Evolutionary conservation across 2,329 filamentous ascomycete species (phyloP).

Genomic region (Metarhizium humberi): DNA sequence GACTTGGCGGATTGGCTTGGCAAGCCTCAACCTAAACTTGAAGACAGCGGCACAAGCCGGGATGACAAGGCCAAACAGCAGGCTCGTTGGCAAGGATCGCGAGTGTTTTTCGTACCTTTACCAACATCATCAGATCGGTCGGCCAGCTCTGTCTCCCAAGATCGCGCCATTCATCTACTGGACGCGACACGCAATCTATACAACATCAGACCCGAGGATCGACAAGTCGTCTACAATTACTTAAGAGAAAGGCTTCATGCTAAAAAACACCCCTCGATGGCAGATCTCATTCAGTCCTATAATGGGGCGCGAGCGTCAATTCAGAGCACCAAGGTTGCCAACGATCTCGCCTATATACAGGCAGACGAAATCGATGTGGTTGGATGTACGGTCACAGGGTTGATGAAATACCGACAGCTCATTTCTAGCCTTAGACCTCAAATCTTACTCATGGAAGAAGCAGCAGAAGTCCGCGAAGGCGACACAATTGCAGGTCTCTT

Average conservation of each 20-base stretch:
- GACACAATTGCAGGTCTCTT: conserved; percentile 40
- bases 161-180: background rate
- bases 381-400: conserved; percentile 65
- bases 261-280: background rate
- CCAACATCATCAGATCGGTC: background rate
- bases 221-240: conserved; percentile 1
- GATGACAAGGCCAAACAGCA: background rate
- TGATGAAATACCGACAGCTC: conserved; percentile 70
- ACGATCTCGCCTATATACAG: conserved; percentile 37
- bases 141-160: background rate
- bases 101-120: background rate
- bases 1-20: conserved; percentile 11
- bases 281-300: conserved; percentile 39
- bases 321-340: conserved; percentile 49
- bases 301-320: conserved; percentile 38
- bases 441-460: conserved; percentile 69
- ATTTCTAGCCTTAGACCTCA: conserved; percentile 56
- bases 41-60: background rate
- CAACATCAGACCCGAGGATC: conserved; percentile 2
- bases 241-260: background rate
- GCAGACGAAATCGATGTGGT: conserved; percentile 39
- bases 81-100: background rate
- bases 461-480: conserved; percentile 65
- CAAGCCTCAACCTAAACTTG: background rate
- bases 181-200: background rate